Evolutionary conservation across 345 rosid genomes (phyloP).

Genomic region (Euclidium syriacum): DNA sequence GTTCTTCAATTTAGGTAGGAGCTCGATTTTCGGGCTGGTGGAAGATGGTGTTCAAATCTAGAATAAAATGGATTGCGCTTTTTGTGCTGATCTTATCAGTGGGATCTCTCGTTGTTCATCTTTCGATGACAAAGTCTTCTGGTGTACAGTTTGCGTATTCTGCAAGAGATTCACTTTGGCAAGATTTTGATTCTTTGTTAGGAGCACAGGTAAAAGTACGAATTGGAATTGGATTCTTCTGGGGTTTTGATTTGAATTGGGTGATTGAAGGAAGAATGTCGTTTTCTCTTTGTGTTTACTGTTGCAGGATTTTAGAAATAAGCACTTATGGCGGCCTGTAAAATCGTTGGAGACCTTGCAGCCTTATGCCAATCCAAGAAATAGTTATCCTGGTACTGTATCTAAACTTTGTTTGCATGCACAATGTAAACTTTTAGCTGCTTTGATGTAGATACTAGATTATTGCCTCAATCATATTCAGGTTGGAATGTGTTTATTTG

Average conservation of each 20-base stretch:
- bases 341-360: constrained; percentile 68
- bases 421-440: not conserved
- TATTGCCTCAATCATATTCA: not conserved
- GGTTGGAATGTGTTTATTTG: not conserved
- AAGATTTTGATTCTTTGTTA: constrained; percentile 39
- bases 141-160: constrained; percentile 46
- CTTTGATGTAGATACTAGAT: not conserved
- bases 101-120: constrained; percentile 76
- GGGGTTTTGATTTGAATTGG: not conserved
- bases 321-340: constrained; percentile 75
- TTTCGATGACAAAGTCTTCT: constrained; percentile 75
- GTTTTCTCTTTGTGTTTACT: constrained; percentile 4
- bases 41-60: constrained; percentile 75
- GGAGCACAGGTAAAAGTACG: constrained; percentile 41
- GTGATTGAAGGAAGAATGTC: not conserved
- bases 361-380: constrained; percentile 92
- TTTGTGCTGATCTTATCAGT: constrained; percentile 64
- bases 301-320: constrained; percentile 50
- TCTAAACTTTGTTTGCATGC: not conserved
- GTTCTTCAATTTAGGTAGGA: constrained; percentile 7
- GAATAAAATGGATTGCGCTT: constrained; percentile 84
- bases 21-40: constrained; percentile 28
- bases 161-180: constrained; percentile 47
- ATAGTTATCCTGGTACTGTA: constrained; percentile 57
- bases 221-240: not conserved